Evolutionary conservation across 108 stramenopile genomes (phyloP), one percentile per base, ranked within the genome.

Genomic region (Discostella pseudostelligera): DNA sequence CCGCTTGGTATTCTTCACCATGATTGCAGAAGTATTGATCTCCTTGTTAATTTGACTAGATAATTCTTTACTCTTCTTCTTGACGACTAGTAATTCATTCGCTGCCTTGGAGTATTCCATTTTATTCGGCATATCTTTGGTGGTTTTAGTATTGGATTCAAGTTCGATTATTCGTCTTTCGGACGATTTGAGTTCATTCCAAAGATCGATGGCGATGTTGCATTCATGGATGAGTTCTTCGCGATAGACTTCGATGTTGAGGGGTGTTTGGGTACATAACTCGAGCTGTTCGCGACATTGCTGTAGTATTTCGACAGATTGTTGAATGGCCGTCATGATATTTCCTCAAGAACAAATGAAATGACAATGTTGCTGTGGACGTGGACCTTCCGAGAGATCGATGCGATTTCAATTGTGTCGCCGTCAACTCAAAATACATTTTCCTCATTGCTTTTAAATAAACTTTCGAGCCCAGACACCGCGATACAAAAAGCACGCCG

Each of bases 1-100:
- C 10, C 67, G 32, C 37, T 69, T 69, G 14, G 48, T 57, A 22
- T 69, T 69, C 10, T 40, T 14, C 13, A 59, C 14, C 8, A 69
- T 35, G 45, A 42, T 40, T 0, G 47, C 32, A 21, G 26, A 46
- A 19, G 17, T 13, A 17, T 58, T 32, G 0, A 69, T 4, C 10
- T 5, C 0, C 5, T 39, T 21, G 49, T 69, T 69, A 20, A 69
- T 59, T 50, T 69, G 57, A 3, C 21, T 59, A 0, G 57, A 50
- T 6, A 69, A 22, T 46, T 69, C 58, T 24, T 32, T 22, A 11
- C 48, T 49, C 25, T 42, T 69, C 12, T 59, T 69, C 24, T 37
- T 50, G 3, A 39, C 46, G 17, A 69, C 58, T 13, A 2, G 37
- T 8, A 45, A 35, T 19, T 69, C 46, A 22, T 69, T 36, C 4